Evolutionary conservation across 257 asterid species (phyloP), one percentile per base, ranked within the genome.

Genomic region (Penstemon barbatus): DNA sequence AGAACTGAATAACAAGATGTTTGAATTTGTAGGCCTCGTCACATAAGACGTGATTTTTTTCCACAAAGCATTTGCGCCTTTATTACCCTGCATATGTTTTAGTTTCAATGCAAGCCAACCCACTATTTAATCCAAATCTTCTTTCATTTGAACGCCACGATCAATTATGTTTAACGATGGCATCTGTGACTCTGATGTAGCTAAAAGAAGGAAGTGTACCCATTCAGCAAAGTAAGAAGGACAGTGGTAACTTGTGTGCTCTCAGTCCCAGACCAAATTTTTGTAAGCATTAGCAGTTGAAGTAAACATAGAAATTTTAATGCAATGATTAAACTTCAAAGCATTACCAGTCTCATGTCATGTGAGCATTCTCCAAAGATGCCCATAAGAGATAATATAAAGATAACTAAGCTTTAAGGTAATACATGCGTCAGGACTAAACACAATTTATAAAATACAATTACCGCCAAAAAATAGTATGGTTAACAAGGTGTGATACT

Each of bases 281-380:
- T 39, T 33, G 11, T 42, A 33, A 50, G 41, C 3, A 64, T 48
- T 68, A 57, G 73, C 59, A 49, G 11, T 68, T 33, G 42, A 65
- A 40, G n/a, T 38, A 19, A 15, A 51, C 51, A 11, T 43, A 50
- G 70, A 52, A 1, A 46, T 48, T 63, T 46, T 36, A 25, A 63
- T 45, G 18, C 8, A 5, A 45, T 46, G 44, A 56, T 57, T 43
- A 57, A 19, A 45, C 45, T 5, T 53, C 15, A 9, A 39, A 39
- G 42, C n/a, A 9, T 41, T 13, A 40, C 54, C 42, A 40, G 15
- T 50, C 54, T 52, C 46, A n/a, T 37, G 25, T 46, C 39, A 11
- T 39, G 64, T 38, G 6, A 39, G 61, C 48, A 38, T 15, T 15
- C 10, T 18, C 8, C 25, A 54, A 19, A 54, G 4, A 4, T 19